phyloP scores from a whole-genome alignment of 805 yeast genomes.

The Phaffomyces opuntiae region DNA sequence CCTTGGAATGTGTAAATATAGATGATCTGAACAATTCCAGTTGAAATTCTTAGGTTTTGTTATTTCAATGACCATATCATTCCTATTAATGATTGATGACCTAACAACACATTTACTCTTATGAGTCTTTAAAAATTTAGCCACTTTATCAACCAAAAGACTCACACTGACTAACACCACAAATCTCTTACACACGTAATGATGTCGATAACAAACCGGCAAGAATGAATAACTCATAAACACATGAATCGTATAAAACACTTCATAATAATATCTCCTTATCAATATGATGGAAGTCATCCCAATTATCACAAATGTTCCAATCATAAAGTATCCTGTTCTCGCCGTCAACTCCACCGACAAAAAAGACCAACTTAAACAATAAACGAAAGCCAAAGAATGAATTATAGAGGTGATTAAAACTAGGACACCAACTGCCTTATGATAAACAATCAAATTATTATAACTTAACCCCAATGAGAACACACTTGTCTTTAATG shows the following conservation, averaged over 20 bases:
- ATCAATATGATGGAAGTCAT: conserved; percentile 12
- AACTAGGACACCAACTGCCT: conserved; percentile 17
- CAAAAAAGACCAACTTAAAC: conserved; percentile 17
- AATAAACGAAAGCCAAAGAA: conserved; percentile 10
- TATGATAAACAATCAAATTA: conserved; percentile 19
- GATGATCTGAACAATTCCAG: conserved; percentile 19
- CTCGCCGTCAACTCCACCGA: conserved; percentile 4
- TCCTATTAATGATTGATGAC: not conserved
- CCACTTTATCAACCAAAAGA: conserved; percentile 15
- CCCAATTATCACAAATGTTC: conserved; percentile 9
- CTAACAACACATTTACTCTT: not conserved
- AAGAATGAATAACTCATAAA: conserved; percentile 14
- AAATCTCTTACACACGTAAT: conserved; percentile 20
- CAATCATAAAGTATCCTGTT: conserved; percentile 14
- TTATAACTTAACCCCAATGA: conserved; percentile 19
- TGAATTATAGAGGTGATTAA: conserved; percentile 15
- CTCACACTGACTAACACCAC: conserved; percentile 12
- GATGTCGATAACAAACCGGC: conserved; percentile 22
- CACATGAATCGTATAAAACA: conserved; percentile 18
- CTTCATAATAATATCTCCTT: conserved; percentile 14
- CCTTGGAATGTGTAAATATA: conserved; percentile 19
- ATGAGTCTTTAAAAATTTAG: conserved; percentile 2
- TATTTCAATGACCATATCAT: conserved; percentile 3
- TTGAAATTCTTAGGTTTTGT: conserved; percentile 8
- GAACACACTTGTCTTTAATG: conserved; percentile 21